Conservation (phyloP, 441 rosid genomes). For the Arabidopsis hybrid region DNA sequence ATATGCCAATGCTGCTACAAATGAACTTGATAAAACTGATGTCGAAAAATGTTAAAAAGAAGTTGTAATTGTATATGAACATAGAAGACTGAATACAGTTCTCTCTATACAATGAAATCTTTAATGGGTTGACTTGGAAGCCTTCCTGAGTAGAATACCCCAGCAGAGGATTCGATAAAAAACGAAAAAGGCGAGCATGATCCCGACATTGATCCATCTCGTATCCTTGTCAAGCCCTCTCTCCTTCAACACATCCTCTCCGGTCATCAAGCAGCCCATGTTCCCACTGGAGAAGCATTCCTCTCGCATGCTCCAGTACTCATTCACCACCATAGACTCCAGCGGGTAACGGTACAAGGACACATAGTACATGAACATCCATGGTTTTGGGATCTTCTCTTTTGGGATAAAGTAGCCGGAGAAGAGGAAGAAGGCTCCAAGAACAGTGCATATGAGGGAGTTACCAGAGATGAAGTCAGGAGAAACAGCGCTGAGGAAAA, state of each 20-base stretch:
- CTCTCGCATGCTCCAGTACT: slow-evolving; percentile 71
- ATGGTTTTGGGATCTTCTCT: slow-evolving; percentile 66
- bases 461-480: slow-evolving; percentile 75
- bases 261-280: slow-evolving; percentile 60
- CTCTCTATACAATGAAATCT: background rate
- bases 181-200: slow-evolving; percentile 87
- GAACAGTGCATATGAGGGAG: slow-evolving; percentile 70
- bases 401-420: slow-evolving; percentile 79
- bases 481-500: slow-evolving; percentile 67
- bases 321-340: slow-evolving; percentile 75
- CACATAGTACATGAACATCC: slow-evolving; percentile 77
- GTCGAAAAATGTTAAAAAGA: no score
- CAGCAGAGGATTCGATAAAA: slow-evolving; percentile 85
- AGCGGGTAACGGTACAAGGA: slow-evolving; percentile 70
- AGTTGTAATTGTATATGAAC: background rate
- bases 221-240: slow-evolving; percentile 75
- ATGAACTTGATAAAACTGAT: no score
- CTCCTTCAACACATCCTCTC: slow-evolving; percentile 72
- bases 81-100: background rate
- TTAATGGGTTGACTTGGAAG: slow-evolving; percentile 60
- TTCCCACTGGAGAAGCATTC: slow-evolving; percentile 61
- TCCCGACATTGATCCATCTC: slow-evolving; percentile 83
- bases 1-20: no score
- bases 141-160: slow-evolving; percentile 71
- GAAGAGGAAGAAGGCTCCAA: slow-evolving; percentile 71